A percentile compares a stretch with the other conserved stretches of the same genome.
phyloP scores from a whole-genome alignment of 371 early-diverging fungal genomes.

The Haplosporangium sp. region DNA sequence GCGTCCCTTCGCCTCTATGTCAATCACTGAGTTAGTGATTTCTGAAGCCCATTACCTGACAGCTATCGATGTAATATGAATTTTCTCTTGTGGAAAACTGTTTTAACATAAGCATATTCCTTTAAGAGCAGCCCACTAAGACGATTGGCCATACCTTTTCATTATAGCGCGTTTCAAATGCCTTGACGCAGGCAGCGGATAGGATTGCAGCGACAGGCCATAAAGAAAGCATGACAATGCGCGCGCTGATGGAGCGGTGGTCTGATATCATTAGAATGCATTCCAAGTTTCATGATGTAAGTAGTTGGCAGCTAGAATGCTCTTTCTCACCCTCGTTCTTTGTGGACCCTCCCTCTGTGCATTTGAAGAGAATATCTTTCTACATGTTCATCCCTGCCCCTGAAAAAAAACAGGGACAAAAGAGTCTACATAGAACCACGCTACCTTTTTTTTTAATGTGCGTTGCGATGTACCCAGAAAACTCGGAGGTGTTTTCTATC shows the following conservation, averaged over 20 bases:
- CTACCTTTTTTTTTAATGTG: background rate
- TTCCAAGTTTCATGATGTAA: slow-evolving; percentile 45
- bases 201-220: slow-evolving; percentile 10
- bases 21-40: slow-evolving; percentile 42
- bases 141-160: background rate
- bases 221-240: slow-evolving; percentile 29
- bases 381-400: slow-evolving; percentile 1
- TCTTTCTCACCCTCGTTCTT: background rate
- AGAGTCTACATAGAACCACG: background rate
- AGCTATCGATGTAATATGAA: slow-evolving; percentile 23
- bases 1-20: slow-evolving; percentile 27
- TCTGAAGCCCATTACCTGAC: slow-evolving; percentile 35
- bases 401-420: background rate
- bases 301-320: slow-evolving; percentile 1
- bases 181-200: slow-evolving; percentile 20
- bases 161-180: slow-evolving; percentile 23
- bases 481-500: no score
- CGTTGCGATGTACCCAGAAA: no score
- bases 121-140: background rate
- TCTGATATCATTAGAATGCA: slow-evolving; percentile 24
- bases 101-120: background rate
- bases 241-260: slow-evolving; percentile 34
- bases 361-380: background rate
- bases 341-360: background rate
- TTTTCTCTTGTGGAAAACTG: background rate